Evolutionary conservation across 202 grass and related monocot species (phyloP).

Genomic region (Eragrostis tef): DNA sequence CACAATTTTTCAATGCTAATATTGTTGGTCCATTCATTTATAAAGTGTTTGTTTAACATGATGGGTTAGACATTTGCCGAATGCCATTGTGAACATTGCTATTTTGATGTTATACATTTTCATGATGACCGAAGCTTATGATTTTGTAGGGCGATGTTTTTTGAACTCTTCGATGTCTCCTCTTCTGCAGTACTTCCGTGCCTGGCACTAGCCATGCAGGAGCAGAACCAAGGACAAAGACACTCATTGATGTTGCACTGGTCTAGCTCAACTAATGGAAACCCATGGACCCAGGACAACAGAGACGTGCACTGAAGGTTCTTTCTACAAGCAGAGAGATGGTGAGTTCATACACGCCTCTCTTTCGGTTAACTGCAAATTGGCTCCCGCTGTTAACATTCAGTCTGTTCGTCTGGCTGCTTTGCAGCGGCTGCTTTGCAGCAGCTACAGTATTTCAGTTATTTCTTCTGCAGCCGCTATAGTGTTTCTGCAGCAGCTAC

Average conservation of each 20-base stretch:
- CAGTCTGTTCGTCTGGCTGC: too few relatives aligned
- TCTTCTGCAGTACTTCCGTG: neutral
- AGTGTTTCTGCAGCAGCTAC: too few relatives aligned
- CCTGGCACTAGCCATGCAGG: constrained; percentile 12
- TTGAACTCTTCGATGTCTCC: neutral
- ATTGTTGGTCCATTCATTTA: too few relatives aligned
- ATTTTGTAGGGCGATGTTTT: neutral
- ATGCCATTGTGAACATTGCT: neutral
- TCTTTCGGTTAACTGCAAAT: neutral
- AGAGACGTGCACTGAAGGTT: neutral
- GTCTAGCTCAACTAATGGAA: neutral
- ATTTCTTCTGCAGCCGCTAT: too few relatives aligned
- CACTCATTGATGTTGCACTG: too few relatives aligned
- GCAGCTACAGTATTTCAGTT: too few relatives aligned
- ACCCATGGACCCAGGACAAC: neutral
- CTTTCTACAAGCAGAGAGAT: neutral
- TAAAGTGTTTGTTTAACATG: neutral
- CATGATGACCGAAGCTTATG: neutral
- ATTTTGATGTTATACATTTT: neutral
- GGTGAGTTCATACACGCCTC: constrained; percentile 20
- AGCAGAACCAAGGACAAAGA: neutral
- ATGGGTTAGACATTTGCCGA: neutral
- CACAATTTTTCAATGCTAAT: neutral
- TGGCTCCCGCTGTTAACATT: neutral
- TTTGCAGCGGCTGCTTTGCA: too few relatives aligned